Base-by-base conservation (phyloP, 2,329 filamentous ascomycete genomes). In the Penicillium sp. region DNA sequence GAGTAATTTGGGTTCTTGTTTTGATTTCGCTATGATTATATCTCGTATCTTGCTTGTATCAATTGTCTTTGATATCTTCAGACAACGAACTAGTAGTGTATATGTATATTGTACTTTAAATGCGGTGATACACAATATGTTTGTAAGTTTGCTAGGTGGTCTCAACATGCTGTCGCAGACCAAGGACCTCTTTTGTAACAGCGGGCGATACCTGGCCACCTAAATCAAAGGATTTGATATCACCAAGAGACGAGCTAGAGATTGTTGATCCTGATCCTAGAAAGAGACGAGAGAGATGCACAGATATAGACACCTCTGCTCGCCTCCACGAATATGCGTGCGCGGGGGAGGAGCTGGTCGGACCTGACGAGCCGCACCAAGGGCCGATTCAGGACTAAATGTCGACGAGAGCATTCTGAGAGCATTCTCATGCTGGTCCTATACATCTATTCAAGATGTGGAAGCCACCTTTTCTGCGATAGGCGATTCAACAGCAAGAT, bases 401-500 rank as follows among this genome's bases (percentile, higher is more conserved):
- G 40, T 19, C 8, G 29, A 49, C 36, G 11, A 9, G 26, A 11
- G 26, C 36, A 29, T 14, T 36, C 13, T 44, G 23, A 7, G 23
- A 29, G n/a, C 23, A 23, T 23, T 23, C 23, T 23, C 23, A 23
- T 23, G 5, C n/a, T 14, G 7, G 23, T n/a, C 45, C 23, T n/a
- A 30, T 29, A 19, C 9, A 10, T 19, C 29, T 8, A 32, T 32
- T 49, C 51, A 53, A 14, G 41, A 34, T 18, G 47, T 26, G 27
- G 38, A 44, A 46, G 44, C 43, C 26, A 49, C 55, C 3, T 23
- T 13, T 26, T 36, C 50, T 51, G 42, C 38, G 34, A 32, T 36
- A 38, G 41, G 32, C 10, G 27, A 40, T 11, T 39, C 7, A 13
- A 36, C 41, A 43, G 57, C 54, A 26, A 50, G 56, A 7, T 46